Evolutionary conservation across 2,329 filamentous ascomycete species (phyloP).

Genomic region (Aspergillus jensenii): DNA sequence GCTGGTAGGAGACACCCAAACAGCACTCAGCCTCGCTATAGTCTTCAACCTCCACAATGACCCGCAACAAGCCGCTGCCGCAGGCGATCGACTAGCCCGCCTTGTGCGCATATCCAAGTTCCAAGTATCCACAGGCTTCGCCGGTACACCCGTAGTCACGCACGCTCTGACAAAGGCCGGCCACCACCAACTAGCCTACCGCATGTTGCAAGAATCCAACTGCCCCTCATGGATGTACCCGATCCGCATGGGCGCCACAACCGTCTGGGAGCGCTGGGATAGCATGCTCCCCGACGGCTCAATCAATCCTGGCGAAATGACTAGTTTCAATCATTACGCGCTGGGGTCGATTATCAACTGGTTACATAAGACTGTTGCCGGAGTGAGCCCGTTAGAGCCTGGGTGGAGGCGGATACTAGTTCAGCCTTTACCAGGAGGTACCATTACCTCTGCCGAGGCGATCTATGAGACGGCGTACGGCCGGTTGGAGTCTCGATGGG

Average conservation of each 20-base stretch:
- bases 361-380: conserved; percentile 33
- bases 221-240: conserved; percentile 42
- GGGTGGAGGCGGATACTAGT: conserved; percentile 34
- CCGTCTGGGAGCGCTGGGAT: conserved; percentile 48
- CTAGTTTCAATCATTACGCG: conserved; percentile 46
- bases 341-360: conserved; percentile 41
- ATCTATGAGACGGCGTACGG: conserved; percentile 34
- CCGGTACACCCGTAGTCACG: conserved; percentile 30
- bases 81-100: conserved; percentile 11
- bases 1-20: conserved; percentile 34
- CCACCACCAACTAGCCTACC: conserved; percentile 31
- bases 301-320: conserved; percentile 45
- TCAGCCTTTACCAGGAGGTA: conserved; percentile 31
- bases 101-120: conserved; percentile 28
- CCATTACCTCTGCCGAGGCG: conserved; percentile 29
- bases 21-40: conserved; percentile 26
- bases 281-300: conserved; percentile 38
- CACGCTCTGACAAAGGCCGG: conserved; percentile 27
- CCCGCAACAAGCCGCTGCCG: conserved; percentile 4
- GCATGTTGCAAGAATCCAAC: conserved; percentile 39
- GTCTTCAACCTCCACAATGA: conserved; percentile 26
- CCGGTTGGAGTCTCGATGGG: conserved; percentile 23
- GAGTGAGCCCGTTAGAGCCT: conserved; percentile 25
- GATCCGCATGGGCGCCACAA: conserved; percentile 43
- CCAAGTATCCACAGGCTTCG: conserved; percentile 39